A percentile compares a stretch with the other conserved stretches of the same genome.
Evolutionary conservation across 169 alveolate genomes (phyloP).

Genomic region (Besnoitia besnoiti): DNA sequence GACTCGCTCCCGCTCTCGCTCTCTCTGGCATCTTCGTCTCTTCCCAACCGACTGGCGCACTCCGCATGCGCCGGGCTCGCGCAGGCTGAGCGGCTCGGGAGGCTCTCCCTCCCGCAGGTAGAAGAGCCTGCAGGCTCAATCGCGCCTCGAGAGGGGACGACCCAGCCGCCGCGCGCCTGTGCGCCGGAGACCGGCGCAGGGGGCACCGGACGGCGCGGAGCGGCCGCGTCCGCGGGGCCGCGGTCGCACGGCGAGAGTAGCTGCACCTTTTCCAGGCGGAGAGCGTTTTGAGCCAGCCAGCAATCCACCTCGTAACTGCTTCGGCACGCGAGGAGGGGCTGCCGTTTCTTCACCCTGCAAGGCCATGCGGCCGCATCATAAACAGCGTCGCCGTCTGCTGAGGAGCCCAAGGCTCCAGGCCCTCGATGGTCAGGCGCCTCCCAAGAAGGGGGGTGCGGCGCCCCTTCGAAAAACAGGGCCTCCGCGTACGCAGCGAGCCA

Average conservation of each 20-base stretch:
- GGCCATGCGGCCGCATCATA: too few species aligned
- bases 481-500: slow-evolving; percentile 24
- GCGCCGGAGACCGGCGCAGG: neutral
- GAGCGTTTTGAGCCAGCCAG: slow-evolving; percentile 8
- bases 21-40: neutral
- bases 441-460: too few species aligned
- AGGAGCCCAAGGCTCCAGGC: neutral
- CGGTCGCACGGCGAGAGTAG: neutral
- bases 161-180: neutral
- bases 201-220: neutral
- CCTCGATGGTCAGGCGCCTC: neutral
- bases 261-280: neutral
- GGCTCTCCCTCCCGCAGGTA: neutral
- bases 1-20: neutral
- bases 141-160: too few species aligned
- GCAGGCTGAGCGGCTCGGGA: too few species aligned
- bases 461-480: neutral
- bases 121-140: neutral
- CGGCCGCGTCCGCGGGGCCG: neutral
- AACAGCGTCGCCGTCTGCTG: neutral
- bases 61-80: too few species aligned
- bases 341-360: neutral
- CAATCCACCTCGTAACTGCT: slow-evolving; percentile 26
- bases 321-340: neutral
- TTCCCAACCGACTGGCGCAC: too few species aligned